Conservation (phyloP, 371 early-diverging fungal species). For the Mucor velutinosus region DNA sequence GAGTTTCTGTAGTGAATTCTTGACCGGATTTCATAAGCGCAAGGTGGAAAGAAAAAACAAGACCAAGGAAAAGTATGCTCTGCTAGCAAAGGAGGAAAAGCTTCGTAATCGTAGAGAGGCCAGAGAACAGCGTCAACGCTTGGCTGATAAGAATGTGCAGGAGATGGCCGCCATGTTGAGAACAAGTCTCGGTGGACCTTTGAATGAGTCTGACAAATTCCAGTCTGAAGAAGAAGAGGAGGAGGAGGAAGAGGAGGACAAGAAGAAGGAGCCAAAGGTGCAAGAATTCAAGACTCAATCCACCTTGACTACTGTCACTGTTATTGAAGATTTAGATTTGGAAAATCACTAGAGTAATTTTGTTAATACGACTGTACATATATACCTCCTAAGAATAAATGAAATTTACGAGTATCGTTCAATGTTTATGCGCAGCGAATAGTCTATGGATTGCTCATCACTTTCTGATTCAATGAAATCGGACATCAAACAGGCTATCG, state of each 20-base stretch:
- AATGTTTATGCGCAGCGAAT: too few relatives aligned
- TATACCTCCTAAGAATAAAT: neutral
- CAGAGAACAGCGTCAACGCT: conserved; percentile 44
- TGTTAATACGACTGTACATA: neutral
- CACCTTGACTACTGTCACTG: conserved; percentile 73
- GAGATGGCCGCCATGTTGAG: conserved; percentile 46
- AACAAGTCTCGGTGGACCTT: conserved; percentile 21
- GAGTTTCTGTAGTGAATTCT: conserved; percentile 53
- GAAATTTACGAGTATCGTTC: neutral
- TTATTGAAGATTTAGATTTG: conserved; percentile 69
- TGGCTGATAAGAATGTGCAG: conserved; percentile 47
- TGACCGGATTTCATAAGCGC: conserved; percentile 85
- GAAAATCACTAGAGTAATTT: conserved; percentile 29
- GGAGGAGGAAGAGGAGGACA: conserved; percentile 34
- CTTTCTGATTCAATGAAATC: neutral
- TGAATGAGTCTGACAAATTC: conserved; percentile 27
- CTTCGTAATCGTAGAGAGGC: conserved; percentile 56
- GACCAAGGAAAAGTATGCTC: conserved; percentile 56
- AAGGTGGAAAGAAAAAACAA: conserved; percentile 72
- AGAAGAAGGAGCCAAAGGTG: conserved; percentile 40
- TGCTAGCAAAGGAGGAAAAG: conserved; percentile 57
- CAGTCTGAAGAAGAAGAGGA: conserved; percentile 42
- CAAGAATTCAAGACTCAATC: conserved; percentile 59
- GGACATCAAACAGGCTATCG: neutral
- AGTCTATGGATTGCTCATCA: neutral